These are phyloP conservation scores for Termitomyces sp. DNA, from an alignment of 1,284 basidiomycete genomes.

Conservation along the genomic window DNA sequence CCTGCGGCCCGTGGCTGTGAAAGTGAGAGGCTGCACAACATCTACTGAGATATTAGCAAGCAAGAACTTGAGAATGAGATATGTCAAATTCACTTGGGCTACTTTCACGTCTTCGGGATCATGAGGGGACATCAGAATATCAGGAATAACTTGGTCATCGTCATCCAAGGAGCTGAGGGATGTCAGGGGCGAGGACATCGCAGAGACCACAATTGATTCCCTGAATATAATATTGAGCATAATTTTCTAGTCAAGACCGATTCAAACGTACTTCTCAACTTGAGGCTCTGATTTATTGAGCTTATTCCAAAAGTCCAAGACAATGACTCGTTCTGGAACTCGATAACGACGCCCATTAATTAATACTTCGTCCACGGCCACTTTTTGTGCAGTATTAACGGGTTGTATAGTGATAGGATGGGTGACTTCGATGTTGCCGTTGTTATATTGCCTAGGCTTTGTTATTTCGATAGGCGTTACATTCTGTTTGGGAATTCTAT, in stretches of 20 bases:
- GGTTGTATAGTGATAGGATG: conserved; percentile 52
- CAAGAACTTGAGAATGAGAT: not conserved
- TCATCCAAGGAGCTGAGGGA: conserved; percentile 71
- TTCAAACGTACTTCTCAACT: conserved; percentile 37
- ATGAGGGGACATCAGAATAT: conserved; percentile 17
- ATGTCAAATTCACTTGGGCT: conserved; percentile 35
- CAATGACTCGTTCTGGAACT: conserved; percentile 89
- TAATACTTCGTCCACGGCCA: conserved; percentile 67
- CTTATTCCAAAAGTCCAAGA: conserved; percentile 95
- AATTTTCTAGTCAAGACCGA: conserved; percentile 8
- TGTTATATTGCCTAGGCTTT: conserved; percentile 72
- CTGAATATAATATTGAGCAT: conserved; percentile 21
- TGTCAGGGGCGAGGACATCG: conserved; percentile 67
- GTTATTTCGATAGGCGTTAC: conserved; percentile 66
- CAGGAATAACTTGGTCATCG: conserved; percentile 36
- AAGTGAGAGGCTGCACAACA: conserved; percentile 27
- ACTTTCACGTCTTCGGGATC: conserved; percentile 38
- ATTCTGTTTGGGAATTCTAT: conserved; percentile 70
- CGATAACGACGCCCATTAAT: conserved; percentile 85
- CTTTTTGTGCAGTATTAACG: conserved; percentile 35
- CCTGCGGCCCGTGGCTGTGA: conserved; percentile 5
- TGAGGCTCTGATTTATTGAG: conserved; percentile 45
- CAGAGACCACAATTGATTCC: conserved; percentile 39
- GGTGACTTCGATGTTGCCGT: conserved; percentile 88
- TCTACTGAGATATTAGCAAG: conserved; percentile 5